Conservation (phyloP, 305 asterid species). For the Plantago lanceolata region DNA sequence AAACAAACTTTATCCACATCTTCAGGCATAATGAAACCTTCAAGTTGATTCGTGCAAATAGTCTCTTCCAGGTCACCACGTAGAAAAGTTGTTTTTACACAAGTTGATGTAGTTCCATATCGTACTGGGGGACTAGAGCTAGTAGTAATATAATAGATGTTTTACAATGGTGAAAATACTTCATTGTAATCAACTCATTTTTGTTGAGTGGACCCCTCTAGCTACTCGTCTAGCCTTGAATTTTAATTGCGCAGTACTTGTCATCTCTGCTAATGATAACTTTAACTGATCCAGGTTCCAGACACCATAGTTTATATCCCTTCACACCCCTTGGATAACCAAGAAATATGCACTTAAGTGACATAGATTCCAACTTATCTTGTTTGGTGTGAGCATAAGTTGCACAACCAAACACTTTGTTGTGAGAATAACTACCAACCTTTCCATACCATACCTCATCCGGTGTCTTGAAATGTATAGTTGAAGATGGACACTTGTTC, state of each 20-base stretch:
- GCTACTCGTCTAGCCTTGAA: not conserved
- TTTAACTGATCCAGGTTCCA: not conserved
- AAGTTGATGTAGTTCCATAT: not conserved
- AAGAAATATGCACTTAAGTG: not conserved
- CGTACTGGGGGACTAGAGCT: not conserved
- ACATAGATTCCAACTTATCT: not conserved
- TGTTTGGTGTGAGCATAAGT: not conserved
- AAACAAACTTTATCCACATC: not conserved
- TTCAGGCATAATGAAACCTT: not conserved
- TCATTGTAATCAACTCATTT: not conserved
- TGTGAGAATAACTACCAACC: not conserved
- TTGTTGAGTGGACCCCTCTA: not conserved
- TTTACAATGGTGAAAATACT: slow-evolving; percentile 7
- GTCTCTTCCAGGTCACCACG: not conserved
- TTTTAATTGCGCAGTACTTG: not conserved
- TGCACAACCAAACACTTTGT: slow-evolving; percentile 1
- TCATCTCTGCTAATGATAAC: not conserved
- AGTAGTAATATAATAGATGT: not conserved
- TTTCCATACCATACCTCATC: not conserved
- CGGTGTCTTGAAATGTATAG: not conserved
- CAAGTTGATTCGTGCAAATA: not conserved
- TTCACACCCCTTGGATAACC: not conserved
- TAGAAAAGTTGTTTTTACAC: not conserved
- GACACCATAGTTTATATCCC: not conserved
- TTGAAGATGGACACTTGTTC: not conserved